Evolutionary conservation across 495 filamentous ascomycete genomes (phyloP), one percentile per base, ranked within the genome.

Genomic region (Penicillium longicatenatum): DNA sequence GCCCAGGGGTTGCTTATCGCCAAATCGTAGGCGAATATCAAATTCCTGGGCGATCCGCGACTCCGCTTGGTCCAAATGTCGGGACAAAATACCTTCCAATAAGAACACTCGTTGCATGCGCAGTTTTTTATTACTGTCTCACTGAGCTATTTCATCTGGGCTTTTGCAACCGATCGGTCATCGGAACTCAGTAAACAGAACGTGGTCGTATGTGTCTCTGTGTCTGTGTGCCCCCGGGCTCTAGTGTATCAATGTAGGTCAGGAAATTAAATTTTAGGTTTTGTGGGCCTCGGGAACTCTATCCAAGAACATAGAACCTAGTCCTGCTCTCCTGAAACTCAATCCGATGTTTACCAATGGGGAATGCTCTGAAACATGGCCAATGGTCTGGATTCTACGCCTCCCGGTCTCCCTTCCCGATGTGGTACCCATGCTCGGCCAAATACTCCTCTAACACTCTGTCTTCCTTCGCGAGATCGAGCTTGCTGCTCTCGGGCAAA

Each of bases 401-500:
- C 14, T 4, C 7, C 37, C 5, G 37, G 14, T 39, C 14, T 16
- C 37, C 37, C 37, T 47, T 42, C 5, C 43, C 39, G 29, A 84
- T 88, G 14, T 67, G 63, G 43, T 75, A 82, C n/a, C 78, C 81
- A 22, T 65, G 31, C 33, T 67, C 57, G 10, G 56, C 54, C 55
- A 74, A 24, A 14, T 59, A 74, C 31, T 53, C 52, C 50, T 67
- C 61, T 42, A 74, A 43, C 31, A 24, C 24, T 17, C 62, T 57
- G 55, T 74, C 71, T 37, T 74, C 71, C 45, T 67, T 22, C 30
- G 67, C 71, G 20, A 74, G 48, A 58, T 74, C 51, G 24, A 71
- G 31, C 21, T 68, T 48, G 16, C 70, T 60, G 53, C 67, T 73
- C 49, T 73, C 72, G 3, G 70, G 70, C n/a, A 75, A 51, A 19